Percentiles rank a stretch among this genome's conserved stretches.
These are phyloP conservation scores for Symbiodinium pilosum DNA, from an alignment of 73 alveolate genomes.

Conservation along the genomic window DNA sequence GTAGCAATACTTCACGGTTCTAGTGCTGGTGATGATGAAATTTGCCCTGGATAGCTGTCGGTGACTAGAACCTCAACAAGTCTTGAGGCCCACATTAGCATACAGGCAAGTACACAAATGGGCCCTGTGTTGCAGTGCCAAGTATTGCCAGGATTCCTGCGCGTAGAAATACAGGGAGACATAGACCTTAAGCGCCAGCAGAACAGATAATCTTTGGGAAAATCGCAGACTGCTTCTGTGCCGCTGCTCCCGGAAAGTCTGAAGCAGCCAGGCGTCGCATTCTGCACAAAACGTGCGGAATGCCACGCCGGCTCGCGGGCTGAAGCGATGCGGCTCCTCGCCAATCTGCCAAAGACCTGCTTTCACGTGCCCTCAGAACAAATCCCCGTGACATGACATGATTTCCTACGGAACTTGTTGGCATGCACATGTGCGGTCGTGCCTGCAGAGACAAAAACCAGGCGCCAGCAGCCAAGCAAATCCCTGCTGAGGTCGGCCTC, in stretches of 20 bases:
- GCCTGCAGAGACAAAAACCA: neutral
- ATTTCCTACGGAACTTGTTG: too few relatives aligned
- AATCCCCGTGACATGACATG: too few relatives aligned
- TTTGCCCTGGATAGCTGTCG: too few relatives aligned
- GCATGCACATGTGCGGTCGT: neutral
- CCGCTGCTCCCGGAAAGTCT: too few relatives aligned
- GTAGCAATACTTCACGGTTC: too few relatives aligned
- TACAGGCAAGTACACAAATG: too few relatives aligned
- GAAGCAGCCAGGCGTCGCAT: neutral
- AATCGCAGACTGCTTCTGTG: too few relatives aligned
- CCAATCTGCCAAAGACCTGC: conserved; percentile 23
- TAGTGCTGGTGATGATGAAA: too few relatives aligned
- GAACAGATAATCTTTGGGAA: too few relatives aligned
- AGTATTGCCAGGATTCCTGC: neutral
- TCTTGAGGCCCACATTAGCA: too few relatives aligned
- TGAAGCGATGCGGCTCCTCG: conserved; percentile 28
- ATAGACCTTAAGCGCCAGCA: neutral
- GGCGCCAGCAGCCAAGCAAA: neutral
- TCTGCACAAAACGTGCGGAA: neutral
- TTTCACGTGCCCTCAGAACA: neutral
- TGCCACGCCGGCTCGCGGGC: conserved; percentile 12
- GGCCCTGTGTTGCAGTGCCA: too few relatives aligned
- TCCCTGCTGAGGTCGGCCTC: neutral
- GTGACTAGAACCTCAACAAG: too few relatives aligned
- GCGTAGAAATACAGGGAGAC: conserved; percentile 7